Percentiles rank a stretch among this genome's conserved stretches.
These are phyloP conservation scores for Mycena maculata DNA, from an alignment of 768 basidiomycete genomes.

Conservation along the genomic window DNA sequence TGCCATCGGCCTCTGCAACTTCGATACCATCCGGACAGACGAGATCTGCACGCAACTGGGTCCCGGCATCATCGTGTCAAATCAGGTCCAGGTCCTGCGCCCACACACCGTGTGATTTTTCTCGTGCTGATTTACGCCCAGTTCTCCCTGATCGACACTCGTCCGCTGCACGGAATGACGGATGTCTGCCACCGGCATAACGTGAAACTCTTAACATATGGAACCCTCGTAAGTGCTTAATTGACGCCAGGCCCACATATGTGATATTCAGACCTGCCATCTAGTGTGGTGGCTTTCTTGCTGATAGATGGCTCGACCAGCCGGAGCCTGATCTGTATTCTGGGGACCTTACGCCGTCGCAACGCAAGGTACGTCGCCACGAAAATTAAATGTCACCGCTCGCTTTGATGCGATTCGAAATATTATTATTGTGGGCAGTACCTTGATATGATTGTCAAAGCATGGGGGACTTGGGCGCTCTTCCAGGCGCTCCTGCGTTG, in stretches of 20 bases:
- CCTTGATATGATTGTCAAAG: slow-evolving; percentile 82
- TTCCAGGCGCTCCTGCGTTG: slow-evolving; percentile 74
- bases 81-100: slow-evolving; percentile 78
- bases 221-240: slow-evolving; percentile 69
- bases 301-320: slow-evolving; percentile 76
- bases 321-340: slow-evolving; percentile 79
- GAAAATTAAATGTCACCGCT: neutral
- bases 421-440: slow-evolving; percentile 67
- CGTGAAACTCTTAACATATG: slow-evolving; percentile 80
- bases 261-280: slow-evolving; percentile 3
- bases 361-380: slow-evolving; percentile 68
- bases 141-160: slow-evolving; percentile 86
- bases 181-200: slow-evolving; percentile 79
- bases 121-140: slow-evolving; percentile 37
- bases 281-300: slow-evolving; percentile 85
- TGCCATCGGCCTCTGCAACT: slow-evolving; percentile 83
- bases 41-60: slow-evolving; percentile 84
- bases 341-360: slow-evolving; percentile 78
- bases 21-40: slow-evolving; percentile 78
- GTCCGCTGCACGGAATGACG: slow-evolving; percentile 82
- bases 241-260: neutral
- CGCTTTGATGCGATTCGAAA: neutral
- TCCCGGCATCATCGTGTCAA: slow-evolving; percentile 77
- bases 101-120: too few relatives aligned
- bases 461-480: slow-evolving; percentile 82